A percentile compares a stretch with the other conserved stretches of the same genome.
Evolutionary conservation across 345 rosid genomes (phyloP).

Genomic region (Diplotaxis tenuifolia): DNA sequence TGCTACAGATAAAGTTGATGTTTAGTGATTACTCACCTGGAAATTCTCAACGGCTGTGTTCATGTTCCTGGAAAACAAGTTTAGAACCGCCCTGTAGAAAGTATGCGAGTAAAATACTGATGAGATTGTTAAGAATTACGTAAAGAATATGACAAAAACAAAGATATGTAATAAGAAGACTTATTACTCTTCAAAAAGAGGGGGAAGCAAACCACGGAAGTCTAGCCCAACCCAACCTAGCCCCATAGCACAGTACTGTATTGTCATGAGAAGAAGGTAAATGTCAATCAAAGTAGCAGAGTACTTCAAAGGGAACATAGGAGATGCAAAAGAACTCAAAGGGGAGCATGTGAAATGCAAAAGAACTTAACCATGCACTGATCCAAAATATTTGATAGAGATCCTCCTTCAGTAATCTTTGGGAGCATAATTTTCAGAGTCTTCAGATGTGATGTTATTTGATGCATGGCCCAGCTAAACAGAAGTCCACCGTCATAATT

Average conservation of each 20-base stretch:
- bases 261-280: slow-evolving; percentile 17
- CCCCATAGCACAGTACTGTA: slow-evolving; percentile 92
- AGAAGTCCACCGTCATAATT: slow-evolving; percentile 93
- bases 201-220: slow-evolving; percentile 93
- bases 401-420: slow-evolving; percentile 93
- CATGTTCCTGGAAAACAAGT: slow-evolving; percentile 86
- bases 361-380: slow-evolving; percentile 79
- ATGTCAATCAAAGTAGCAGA: slow-evolving; percentile 1
- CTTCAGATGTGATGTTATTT: slow-evolving; percentile 91
- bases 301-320: background rate
- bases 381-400: slow-evolving; percentile 88
- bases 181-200: slow-evolving; percentile 85
- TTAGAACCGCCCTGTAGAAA: slow-evolving; percentile 79
- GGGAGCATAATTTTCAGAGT: slow-evolving; percentile 93
- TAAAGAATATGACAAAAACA: background rate
- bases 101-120: slow-evolving; percentile 16
- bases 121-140: background rate
- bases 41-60: slow-evolving; percentile 80
- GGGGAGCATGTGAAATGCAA: background rate
- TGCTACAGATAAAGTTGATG: background rate
- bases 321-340: slow-evolving; percentile 29
- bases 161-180: background rate
- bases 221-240: slow-evolving; percentile 96
- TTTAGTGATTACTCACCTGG: slow-evolving; percentile 50
- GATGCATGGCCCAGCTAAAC: slow-evolving; percentile 99